Conservation (phyloP, 192 early-diverging fungal genomes). For the Rhizoclosmatium sp. region DNA sequence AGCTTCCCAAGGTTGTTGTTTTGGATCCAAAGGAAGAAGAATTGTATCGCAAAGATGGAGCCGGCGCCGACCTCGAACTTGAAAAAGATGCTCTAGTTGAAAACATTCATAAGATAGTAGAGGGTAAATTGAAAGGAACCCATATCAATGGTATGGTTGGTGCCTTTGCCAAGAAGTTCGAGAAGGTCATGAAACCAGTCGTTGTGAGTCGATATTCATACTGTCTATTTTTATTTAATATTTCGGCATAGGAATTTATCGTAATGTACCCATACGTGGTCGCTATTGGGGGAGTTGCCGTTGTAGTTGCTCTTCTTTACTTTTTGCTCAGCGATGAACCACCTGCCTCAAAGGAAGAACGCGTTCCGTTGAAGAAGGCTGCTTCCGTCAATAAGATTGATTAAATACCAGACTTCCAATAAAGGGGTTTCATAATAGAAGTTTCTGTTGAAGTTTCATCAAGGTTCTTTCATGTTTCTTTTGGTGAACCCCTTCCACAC, state of each 20-base stretch:
- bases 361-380: not conserved
- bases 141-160: slow-evolving; percentile 32
- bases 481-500: too few relatives aligned
- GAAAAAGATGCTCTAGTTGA: slow-evolving; percentile 2
- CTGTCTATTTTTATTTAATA: not conserved
- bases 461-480: too few relatives aligned
- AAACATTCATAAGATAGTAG: slow-evolving; percentile 8
- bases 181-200: slow-evolving; percentile 11
- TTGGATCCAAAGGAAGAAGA: slow-evolving; percentile 35
- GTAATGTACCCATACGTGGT: slow-evolving; percentile 7
- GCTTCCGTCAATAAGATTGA: slow-evolving; percentile 1
- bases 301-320: not conserved
- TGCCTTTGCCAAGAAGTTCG: slow-evolving; percentile 13
- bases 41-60: slow-evolving; percentile 10
- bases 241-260: slow-evolving; percentile 2
- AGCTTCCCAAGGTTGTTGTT: slow-evolving; percentile 25
- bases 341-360: not conserved
- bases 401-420: not conserved
- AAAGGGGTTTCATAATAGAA: too few relatives aligned
- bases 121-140: slow-evolving; percentile 21
- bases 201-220: not conserved
- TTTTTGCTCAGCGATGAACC: slow-evolving; percentile 1
- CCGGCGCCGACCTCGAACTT: slow-evolving; percentile 2
- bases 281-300: not conserved
- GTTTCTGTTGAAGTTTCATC: too few relatives aligned